A percentile compares a stretch with the other conserved stretches of the same genome.
Conservation (phyloP, 2,329 filamentous ascomycete species). For the Amesomyces nigricolor region DNA sequence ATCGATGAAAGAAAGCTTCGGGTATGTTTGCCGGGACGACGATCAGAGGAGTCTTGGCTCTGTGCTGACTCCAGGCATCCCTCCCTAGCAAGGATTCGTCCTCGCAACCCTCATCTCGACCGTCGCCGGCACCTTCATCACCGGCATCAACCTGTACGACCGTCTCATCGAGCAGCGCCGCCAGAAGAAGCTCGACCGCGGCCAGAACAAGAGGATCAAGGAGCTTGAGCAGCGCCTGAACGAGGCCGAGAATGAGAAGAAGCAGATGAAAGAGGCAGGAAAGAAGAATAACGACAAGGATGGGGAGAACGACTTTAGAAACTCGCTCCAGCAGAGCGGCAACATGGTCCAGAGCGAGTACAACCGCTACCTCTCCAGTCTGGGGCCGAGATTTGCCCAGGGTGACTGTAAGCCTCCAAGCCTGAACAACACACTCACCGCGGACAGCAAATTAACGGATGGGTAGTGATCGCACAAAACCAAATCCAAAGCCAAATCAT, state of each 20-base stretch:
- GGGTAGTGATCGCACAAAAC: conserved; percentile 30
- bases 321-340: conserved; percentile 30
- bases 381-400: conserved; percentile 33
- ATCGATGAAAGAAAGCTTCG: conserved; percentile 34
- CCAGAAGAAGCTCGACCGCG: conserved; percentile 31
- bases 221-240: conserved; percentile 29
- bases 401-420: conserved; percentile 28
- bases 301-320: conserved; percentile 23
- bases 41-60: neutral
- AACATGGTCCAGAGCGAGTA: conserved; percentile 33
- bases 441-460: no score
- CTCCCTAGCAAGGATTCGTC: conserved; percentile 34
- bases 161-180: conserved; percentile 30
- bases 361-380: conserved; percentile 29
- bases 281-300: conserved; percentile 11
- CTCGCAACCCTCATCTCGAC: conserved; percentile 37
- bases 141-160: conserved; percentile 35
- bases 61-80: neutral
- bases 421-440: neutral
- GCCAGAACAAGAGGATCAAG: conserved; percentile 32
- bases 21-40: conserved; percentile 20
- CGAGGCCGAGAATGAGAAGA: conserved; percentile 20
- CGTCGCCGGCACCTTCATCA: conserved; percentile 35
- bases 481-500: conserved; percentile 36
- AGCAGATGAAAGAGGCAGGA: conserved; percentile 14